phyloP scores from a whole-genome alignment of 345 rosid genomes.

The Ceriops decandra region DNA sequence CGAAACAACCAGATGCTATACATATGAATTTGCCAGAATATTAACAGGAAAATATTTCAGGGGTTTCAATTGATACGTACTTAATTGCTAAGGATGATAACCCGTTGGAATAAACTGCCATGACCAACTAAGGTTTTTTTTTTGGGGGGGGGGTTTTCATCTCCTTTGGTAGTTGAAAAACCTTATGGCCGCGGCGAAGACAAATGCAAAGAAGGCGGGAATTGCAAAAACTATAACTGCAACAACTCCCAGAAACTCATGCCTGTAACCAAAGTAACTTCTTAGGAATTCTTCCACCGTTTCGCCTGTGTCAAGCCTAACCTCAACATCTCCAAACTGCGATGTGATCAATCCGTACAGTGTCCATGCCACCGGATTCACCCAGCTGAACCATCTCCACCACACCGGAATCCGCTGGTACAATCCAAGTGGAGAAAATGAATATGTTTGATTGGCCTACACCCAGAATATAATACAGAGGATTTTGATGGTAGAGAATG shows the following conservation, averaged over 20 bases:
- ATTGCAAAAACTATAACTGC: constrained; percentile 26
- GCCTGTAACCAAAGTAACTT: constrained; percentile 30
- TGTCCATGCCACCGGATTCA: constrained; percentile 35
- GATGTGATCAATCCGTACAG: constrained; percentile 39
- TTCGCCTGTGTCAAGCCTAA: constrained; percentile 12
- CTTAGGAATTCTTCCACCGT: constrained; percentile 33
- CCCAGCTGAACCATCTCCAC: constrained; percentile 53
- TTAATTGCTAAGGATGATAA: no score
- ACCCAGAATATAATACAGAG: background rate
- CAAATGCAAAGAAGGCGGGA: constrained; percentile 29
- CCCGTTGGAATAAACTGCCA: no score
- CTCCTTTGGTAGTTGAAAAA: constrained; percentile 39
- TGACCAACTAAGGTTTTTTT: no score
- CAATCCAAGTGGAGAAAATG: background rate
- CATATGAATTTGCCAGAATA: no score
- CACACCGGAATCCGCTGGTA: constrained; percentile 45
- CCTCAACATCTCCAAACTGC: constrained; percentile 34
- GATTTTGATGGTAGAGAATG: background rate
- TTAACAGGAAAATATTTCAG: no score
- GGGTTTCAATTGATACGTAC: no score
- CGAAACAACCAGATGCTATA: no score
- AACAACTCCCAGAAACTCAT: constrained; percentile 37
- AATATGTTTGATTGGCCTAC: background rate
- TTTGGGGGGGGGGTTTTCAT: background rate
- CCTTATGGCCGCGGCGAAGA: constrained; percentile 29